Base-by-base conservation (phyloP, 495 filamentous ascomycete genomes). In the Penicillium malachiteum region DNA sequence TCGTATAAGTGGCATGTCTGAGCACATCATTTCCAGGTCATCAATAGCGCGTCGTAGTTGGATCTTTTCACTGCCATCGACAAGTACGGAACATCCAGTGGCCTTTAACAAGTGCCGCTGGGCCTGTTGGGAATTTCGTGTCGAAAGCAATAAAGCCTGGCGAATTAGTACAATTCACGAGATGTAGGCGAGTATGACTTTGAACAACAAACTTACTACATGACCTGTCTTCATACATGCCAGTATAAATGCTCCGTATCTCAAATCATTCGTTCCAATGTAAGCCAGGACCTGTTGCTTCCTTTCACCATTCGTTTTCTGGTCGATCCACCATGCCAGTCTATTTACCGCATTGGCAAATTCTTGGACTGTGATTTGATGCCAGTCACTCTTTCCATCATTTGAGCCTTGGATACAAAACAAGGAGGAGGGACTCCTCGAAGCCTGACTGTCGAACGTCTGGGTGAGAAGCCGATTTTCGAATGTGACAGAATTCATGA, bases 291-390 rank as follows among this genome's bases (percentile, higher is more conserved):
- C 59, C 35, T 64, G 53, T 10, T 30, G 11, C 7, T 50, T 12
- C 12, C n/a, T 3, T 5, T 46, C 33, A 12, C 17, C 42, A 9
- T 78, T 77, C 13, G 74, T 60, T 0, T 39, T 56, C 6, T 62
- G 46, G 18, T 75, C 60, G 30, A 84, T 64, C 68, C 72, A 74
- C 63, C 73, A 80, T 7, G 80, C 73, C n/a, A 68, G 58, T 5
- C 65, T 66, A 60, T 84, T 80, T 49, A 86, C 60, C 21, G 77
- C 79, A 1, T 52, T 7, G 5, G 54, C 37, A 37, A 56, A 40
- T 9, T 40, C 7, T n/a, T 48, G n/a, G 13, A 34, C 4, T 31
- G 32, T 35, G 16, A 48, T 48, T 2, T 37, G 46, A 14, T 10
- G 2, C 46, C 46, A 48, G 1, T 45, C 42, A 12, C 1, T 1